Evolutionary conservation across 305 asterid genomes (phyloP).

Genomic region (Plantago coronopus): DNA sequence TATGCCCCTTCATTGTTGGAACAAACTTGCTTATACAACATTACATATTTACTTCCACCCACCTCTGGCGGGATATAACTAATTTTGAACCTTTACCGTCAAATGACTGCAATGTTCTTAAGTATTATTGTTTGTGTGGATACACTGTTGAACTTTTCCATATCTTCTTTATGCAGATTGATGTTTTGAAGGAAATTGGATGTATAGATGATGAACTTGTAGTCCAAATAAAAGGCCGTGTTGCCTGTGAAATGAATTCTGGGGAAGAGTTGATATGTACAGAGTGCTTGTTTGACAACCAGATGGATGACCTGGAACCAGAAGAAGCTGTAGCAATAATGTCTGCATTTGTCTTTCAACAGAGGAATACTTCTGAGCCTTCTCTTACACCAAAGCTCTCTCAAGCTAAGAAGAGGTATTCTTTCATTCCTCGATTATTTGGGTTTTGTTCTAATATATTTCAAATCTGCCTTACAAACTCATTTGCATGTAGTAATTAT

Average conservation of each 20-base stretch:
- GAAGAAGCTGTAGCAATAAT: conserved; percentile 98
- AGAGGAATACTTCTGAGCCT: conserved; percentile 77
- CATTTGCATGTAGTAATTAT: too few relatives aligned
- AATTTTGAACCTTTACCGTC: neutral
- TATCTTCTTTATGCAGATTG: conserved; percentile 61
- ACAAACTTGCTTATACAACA: neutral
- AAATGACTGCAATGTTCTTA: neutral
- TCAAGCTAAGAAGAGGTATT: conserved; percentile 69
- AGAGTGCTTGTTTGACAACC: conserved; percentile 96
- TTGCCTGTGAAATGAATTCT: conserved; percentile 99
- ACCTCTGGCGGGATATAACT: too few relatives aligned
- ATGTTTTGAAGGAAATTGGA: conserved; percentile 86
- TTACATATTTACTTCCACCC: too few relatives aligned
- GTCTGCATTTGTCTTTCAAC: conserved; percentile 99
- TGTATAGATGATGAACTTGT: conserved; percentile 89
- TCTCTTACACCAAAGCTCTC: conserved; percentile 87
- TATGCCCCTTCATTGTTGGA: neutral
- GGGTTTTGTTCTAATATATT: conserved; percentile 15
- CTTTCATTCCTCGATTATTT: conserved; percentile 20
- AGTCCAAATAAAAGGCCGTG: conserved; percentile 98
- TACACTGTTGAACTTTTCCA: conserved; percentile 25
- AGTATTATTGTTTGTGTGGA: conserved; percentile 14
- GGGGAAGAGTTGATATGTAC: conserved; percentile 98
- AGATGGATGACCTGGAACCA: conserved; percentile 88
- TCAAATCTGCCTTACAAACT: neutral